phyloP scores from a whole-genome alignment of 169 alveolate genomes.

The Plasmodium vivax region DNA sequence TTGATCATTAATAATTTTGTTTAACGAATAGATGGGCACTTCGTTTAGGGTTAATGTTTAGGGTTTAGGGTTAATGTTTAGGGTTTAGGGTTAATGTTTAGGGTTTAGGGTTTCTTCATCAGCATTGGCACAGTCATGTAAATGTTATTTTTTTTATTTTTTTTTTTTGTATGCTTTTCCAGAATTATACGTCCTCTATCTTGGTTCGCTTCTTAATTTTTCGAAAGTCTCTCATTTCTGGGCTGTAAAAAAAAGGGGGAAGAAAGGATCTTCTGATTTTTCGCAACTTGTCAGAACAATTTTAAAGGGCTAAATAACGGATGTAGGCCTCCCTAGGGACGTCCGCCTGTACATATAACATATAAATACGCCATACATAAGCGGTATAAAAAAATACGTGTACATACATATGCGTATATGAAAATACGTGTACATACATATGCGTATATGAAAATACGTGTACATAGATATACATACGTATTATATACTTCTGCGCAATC shows the following conservation, averaged over 20 bases:
- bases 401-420: neutral
- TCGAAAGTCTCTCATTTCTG: neutral
- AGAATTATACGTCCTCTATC: neutral
- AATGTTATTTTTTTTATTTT: neutral
- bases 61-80: too few relatives aligned
- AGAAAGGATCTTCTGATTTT: too few relatives aligned
- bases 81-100: too few relatives aligned
- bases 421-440: neutral
- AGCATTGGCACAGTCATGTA: neutral
- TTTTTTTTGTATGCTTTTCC: neutral
- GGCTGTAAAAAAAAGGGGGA: neutral
- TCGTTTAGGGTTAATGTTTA: too few relatives aligned
- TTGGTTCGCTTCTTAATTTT: neutral
- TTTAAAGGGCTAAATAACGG: neutral
- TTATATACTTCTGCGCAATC: neutral
- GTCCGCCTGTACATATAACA: neutral
- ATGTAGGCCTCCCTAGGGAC: neutral
- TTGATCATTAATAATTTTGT: neutral
- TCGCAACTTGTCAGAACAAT: neutral
- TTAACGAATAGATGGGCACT: neutral
- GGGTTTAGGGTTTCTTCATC: neutral
- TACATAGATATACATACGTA: neutral
- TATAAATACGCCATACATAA: neutral
- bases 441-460: neutral
- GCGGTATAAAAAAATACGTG: too few relatives aligned